Evolutionary conservation across 306 rosid genomes (phyloP).

Genomic region (Cercis canadensis): DNA sequence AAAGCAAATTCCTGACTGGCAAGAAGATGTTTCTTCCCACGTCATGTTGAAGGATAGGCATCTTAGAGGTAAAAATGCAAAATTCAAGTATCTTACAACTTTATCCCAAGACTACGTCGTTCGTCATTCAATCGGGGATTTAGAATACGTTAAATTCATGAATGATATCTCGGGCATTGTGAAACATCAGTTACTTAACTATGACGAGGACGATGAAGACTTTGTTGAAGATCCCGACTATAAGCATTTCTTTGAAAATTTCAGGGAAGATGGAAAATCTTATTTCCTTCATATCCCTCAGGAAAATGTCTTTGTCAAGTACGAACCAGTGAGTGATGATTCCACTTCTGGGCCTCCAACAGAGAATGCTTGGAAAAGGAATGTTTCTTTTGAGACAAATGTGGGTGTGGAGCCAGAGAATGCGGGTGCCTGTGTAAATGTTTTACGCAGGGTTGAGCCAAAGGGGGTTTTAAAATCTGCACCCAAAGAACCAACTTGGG

Average conservation of each 20-base stretch:
- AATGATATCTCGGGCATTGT: background rate
- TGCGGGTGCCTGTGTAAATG: background rate
- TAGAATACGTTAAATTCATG: background rate
- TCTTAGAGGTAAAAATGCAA: constrained; percentile 2
- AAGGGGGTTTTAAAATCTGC: background rate
- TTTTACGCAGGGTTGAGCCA: constrained; percentile 19
- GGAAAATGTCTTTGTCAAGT: constrained; percentile 29
- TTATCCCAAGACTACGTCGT: background rate
- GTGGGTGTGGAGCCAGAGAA: background rate
- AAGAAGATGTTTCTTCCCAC: constrained; percentile 30
- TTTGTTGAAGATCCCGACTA: background rate
- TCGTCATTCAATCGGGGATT: background rate
- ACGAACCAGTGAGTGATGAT: background rate
- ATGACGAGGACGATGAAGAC: background rate
- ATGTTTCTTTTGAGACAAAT: background rate
- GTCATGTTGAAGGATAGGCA: background rate
- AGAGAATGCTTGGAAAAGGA: background rate
- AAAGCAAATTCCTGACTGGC: constrained; percentile 15
- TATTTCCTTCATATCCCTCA: constrained; percentile 32
- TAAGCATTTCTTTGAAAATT: constrained; percentile 23
- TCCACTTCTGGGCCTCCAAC: background rate
- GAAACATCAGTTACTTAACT: background rate
- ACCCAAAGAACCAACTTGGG: background rate
- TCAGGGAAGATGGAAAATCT: constrained; percentile 33
- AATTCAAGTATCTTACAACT: constrained; percentile 4